Percentiles rank a stretch among this genome's conserved stretches.
These are phyloP conservation scores for Dinochytrium kinnereticum DNA, from an alignment of 371 early-diverging fungal genomes.

Conservation along the genomic window DNA sequence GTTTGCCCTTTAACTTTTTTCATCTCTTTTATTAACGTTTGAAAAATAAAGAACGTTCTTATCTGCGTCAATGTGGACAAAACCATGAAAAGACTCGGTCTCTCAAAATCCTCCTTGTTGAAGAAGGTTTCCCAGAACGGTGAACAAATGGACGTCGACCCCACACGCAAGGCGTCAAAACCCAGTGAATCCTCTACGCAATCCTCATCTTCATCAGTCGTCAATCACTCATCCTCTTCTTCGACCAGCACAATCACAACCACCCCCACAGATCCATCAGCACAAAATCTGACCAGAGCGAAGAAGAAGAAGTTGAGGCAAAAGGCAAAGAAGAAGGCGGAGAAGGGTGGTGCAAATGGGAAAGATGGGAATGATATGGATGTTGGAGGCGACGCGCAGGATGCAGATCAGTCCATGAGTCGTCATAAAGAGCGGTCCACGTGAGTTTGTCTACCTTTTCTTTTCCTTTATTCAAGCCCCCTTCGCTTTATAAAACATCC, in stretches of 20 bases:
- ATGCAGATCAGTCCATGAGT: neutral
- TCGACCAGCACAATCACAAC: neutral
- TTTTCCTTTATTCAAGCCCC: neutral
- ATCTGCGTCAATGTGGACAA: conserved; percentile 86
- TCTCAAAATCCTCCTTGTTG: conserved; percentile 32
- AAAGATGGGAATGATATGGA: conserved; percentile 10
- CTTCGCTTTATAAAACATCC: neutral
- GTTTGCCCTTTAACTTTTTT: neutral
- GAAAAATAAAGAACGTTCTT: conserved; percentile 72
- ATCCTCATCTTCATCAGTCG: neutral
- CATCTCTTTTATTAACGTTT: neutral
- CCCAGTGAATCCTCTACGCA: neutral
- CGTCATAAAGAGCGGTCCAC: conserved; percentile 1
- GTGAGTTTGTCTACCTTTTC: neutral
- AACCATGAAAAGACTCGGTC: conserved; percentile 52
- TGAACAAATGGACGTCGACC: conserved; percentile 34
- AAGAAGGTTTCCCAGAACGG: conserved; percentile 9
- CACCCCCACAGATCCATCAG: conserved; percentile 19
- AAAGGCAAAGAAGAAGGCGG: conserved; percentile 35
- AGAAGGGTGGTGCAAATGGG: neutral
- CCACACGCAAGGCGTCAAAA: neutral
- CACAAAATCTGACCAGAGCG: conserved; percentile 15
- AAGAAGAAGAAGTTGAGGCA: conserved; percentile 48
- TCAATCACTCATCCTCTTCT: neutral
- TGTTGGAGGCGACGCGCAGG: neutral